Base-by-base conservation (phyloP, 2,329 filamentous ascomycete species). In the Xylaria polymorpha region DNA sequence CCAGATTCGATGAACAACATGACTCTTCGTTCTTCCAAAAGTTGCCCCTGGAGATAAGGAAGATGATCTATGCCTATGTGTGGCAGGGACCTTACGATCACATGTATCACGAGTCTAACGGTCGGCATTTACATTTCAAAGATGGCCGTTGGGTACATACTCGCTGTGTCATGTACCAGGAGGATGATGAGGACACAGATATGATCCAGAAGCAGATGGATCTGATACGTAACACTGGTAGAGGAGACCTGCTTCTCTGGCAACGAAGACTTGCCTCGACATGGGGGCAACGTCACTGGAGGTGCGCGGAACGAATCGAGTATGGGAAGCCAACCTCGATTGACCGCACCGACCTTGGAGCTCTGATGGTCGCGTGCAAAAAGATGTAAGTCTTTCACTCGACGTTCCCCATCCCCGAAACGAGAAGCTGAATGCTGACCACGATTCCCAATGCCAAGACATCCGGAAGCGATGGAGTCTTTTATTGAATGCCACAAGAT, bases 11-110 rank as follows among this genome's bases (percentile, higher is more conserved):
- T 44, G 64, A 72, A 39, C 76, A 78, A 51, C 63, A 71, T 25
- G 32, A 68, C 15, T 76, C 76, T 68, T 56, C 69, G 1, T 78
- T 81, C 66, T 78, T 80, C 64, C 75, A 74, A 56, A 74, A 72
- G 35, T 71, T 81, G 1, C 79, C 80, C 9, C 68, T 76, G 9
- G 79, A 81, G 69, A 74, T 81, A 7, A 76, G 80, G 20, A 76
- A 73, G 57, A 75, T 75, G 69, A 76, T 81, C 56, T 78, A 78
- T 59, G 64, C 67, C 39, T 72, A 76, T 37, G 69, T 76, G 46
- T 78, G 76, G 76, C 55, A 43, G 9, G 72, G 72, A 4, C 53
- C 65, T 7, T 69, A 75, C 59, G 77, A 76, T 60, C 61, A 77
- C 63, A 73, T 72, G 61, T 78, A 77, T 51, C 74, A 78, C 35